Evolutionary conservation across 768 basidiomycete species (phyloP), one percentile per base, ranked within the genome.

Genomic region (Holtermannia corniformis): DNA sequence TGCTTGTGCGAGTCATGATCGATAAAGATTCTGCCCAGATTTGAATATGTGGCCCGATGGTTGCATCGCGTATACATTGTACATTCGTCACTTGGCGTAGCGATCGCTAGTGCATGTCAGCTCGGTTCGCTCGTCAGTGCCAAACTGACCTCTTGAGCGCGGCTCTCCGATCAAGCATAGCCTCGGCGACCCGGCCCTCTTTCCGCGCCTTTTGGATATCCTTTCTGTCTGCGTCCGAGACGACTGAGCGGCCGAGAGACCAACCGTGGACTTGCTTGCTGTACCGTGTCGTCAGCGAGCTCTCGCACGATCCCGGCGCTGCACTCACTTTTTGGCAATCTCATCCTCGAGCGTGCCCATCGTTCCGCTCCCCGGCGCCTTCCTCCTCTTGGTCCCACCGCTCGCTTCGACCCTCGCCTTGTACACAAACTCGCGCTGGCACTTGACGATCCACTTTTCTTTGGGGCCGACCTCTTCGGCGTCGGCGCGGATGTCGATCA

Each of bases 351-450:
- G 32, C 22, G 59, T 62, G 10, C 70, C 70, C 22, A 43, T 56
- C n/a, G 48, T 46, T 12, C 60, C 52, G 11, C 62, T 67, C 21
- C 57, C 60, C 22, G 54, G 52, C 43, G 61, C 58, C 27, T 57
- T 53, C 47, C 58, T 55, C 50, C 51, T 55, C 49, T 54, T 51
- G 27, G 14, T 19, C 4, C 54, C 64, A 4, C 50, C 58, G 26
- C 43, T 51, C 11, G 47, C 51, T 27, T 63, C 61, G 12, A 47
- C 49, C 42, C 58, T 56, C 5, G 67, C 70, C 50, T 70, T 70
- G 41, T 59, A 49, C 22, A 72, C 70, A 54, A 63, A 68, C 42
- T 72, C 70, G 27, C 68, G 57, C 57, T 72, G 70, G 59, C 70
- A 72, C 43, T 72, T 72, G n/a, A 72, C 59, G 40, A 50, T 54